Conservation (phyloP, 192 early-diverging fungal species). For the Podila verticillata region DNA sequence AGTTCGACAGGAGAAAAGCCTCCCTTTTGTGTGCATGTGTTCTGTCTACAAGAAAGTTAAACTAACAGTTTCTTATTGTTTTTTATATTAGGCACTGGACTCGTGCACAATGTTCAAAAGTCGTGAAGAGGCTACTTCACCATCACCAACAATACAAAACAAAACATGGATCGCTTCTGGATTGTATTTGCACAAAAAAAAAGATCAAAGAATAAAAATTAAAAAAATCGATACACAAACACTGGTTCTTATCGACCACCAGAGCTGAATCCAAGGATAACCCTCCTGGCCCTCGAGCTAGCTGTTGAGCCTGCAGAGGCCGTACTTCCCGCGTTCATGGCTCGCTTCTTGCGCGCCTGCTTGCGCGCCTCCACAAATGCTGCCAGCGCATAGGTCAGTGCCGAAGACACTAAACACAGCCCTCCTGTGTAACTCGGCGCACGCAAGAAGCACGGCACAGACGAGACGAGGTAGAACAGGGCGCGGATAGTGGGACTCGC, state of each 20-base stretch:
- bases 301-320: not conserved
- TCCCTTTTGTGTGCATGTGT: no score
- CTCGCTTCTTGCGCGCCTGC: not conserved
- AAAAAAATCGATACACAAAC: not conserved
- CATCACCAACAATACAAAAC: not conserved
- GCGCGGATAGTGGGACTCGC: constrained; percentile 4
- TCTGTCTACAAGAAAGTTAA: no score
- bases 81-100: constrained; percentile 22
- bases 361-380: constrained; percentile 13
- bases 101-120: constrained; percentile 39
- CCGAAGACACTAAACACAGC: constrained; percentile 21
- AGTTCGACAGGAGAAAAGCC: not conserved
- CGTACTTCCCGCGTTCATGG: not conserved
- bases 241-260: no score
- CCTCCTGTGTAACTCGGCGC: constrained; percentile 29
- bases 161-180: not conserved
- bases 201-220: not conserved
- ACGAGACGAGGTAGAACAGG: constrained; percentile 12
- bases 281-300: not conserved
- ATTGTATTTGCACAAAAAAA: not conserved
- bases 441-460: constrained; percentile 25
- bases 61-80: not conserved
- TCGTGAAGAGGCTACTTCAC: not conserved
- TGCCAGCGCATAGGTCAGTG: constrained; percentile 30
- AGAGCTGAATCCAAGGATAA: constrained; percentile 1